These are phyloP conservation scores for Penicillium sp. DNA, from an alignment of 2,329 filamentous ascomycete species.

Conservation along the genomic window DNA sequence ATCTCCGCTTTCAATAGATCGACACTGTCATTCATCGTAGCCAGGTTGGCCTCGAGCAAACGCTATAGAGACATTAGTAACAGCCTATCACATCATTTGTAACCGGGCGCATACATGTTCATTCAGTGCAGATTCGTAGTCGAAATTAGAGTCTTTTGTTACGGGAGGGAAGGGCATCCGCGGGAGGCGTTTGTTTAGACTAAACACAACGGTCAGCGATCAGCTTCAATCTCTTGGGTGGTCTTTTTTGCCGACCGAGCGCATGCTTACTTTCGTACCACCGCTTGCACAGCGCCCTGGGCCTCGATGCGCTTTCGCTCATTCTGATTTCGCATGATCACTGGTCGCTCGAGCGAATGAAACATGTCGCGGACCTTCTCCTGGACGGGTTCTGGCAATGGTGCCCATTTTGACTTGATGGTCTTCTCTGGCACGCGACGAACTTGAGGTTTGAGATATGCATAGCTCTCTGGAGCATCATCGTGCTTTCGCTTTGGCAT, in stretches of 20 bases:
- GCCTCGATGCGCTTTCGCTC: constrained; percentile 46
- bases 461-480: constrained; percentile 29
- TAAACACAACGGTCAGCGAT: constrained; percentile 15
- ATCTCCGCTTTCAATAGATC: constrained; percentile 45
- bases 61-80: constrained; percentile 29
- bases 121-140: constrained; percentile 45
- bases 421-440: constrained; percentile 45
- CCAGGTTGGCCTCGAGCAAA: constrained; percentile 40
- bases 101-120: constrained; percentile 40
- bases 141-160: constrained; percentile 45
- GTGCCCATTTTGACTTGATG: constrained; percentile 49
- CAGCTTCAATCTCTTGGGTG: neutral
- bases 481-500: constrained; percentile 36
- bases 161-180: constrained; percentile 49
- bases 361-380: constrained; percentile 46
- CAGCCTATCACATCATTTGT: neutral
- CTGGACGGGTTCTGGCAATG: constrained; percentile 45
- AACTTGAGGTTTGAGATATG: constrained; percentile 43
- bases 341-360: constrained; percentile 42
- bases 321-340: constrained; percentile 45
- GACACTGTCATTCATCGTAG: constrained; percentile 41
- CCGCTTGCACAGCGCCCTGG: constrained; percentile 42
- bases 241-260: neutral
- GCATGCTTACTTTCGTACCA: constrained; percentile 42
- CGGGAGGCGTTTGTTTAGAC: constrained; percentile 43